Conservation (phyloP, 2,329 filamentous ascomycete genomes). For the Aphanocladium album region DNA sequence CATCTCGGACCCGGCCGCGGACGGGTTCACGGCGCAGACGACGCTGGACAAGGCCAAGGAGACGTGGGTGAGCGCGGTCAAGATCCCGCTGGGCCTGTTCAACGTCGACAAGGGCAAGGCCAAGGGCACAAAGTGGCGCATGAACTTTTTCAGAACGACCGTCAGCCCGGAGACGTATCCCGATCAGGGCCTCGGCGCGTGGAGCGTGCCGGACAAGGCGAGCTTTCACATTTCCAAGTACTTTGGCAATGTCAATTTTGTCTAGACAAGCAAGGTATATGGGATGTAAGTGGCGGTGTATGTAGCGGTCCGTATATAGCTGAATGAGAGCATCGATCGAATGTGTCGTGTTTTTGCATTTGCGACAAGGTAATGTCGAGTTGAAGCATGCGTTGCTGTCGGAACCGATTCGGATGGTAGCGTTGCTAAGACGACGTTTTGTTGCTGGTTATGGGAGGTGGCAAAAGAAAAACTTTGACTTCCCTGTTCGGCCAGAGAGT, state of each 20-base stretch:
- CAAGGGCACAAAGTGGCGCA: slow-evolving; percentile 42
- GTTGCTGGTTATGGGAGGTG: no score
- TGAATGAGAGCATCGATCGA: background rate
- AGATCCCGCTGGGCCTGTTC: slow-evolving; percentile 44
- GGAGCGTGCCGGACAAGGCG: slow-evolving; percentile 40
- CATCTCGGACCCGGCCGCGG: slow-evolving; percentile 33
- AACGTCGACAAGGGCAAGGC: slow-evolving; percentile 41
- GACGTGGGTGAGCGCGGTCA: slow-evolving; percentile 37
- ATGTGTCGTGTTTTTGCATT: no score
- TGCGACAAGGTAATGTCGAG: background rate
- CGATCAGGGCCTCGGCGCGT: slow-evolving; percentile 39
- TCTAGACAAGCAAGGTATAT: slow-evolving; percentile 19
- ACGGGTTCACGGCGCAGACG: slow-evolving; percentile 38
- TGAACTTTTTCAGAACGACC: slow-evolving; percentile 49
- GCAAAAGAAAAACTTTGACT: no score
- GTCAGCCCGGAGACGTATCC: slow-evolving; percentile 38
- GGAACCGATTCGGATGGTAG: no score
- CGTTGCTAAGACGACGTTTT: no score
- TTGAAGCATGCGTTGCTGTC: background rate
- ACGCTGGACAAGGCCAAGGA: slow-evolving; percentile 29
- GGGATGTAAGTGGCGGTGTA: background rate
- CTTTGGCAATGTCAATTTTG: slow-evolving; percentile 37
- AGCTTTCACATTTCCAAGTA: slow-evolving; percentile 45
- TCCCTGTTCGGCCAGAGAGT: no score
- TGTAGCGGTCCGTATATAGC: background rate